Conservation (phyloP, 83 land plant species). For the Picea engelmannii region DNA sequence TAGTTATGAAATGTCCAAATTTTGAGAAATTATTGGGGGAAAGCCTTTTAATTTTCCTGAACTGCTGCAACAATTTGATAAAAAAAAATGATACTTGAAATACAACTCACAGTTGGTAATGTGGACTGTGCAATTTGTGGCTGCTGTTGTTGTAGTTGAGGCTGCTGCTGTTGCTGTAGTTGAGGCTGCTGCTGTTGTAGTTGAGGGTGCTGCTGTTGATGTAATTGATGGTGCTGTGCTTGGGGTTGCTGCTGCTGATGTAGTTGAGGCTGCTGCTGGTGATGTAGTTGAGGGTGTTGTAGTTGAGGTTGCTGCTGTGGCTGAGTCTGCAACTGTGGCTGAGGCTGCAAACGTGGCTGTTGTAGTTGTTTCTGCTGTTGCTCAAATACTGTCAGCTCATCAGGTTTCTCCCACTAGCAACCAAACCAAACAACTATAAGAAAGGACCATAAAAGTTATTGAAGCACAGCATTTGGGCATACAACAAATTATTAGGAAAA, state of each 20-base stretch:
- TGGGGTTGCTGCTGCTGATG: conserved; percentile 29
- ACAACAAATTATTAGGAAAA: neutral
- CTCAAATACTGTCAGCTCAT: conserved; percentile 70
- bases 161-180: conserved; percentile 33
- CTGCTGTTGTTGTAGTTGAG: conserved; percentile 38
- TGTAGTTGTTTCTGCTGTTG: conserved; percentile 64
- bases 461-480: neutral
- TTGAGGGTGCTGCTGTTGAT: conserved; percentile 7
- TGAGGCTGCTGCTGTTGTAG: conserved; percentile 26
- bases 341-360: conserved; percentile 26
- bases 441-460: neutral
- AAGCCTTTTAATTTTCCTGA: neutral
- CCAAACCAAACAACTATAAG: neutral
- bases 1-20: too few relatives aligned
- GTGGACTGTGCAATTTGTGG: conserved; percentile 30
- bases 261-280: conserved; percentile 46
- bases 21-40: too few relatives aligned
- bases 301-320: conserved; percentile 49
- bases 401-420: conserved; percentile 97
- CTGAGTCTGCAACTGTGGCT: neutral
- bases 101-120: conserved; percentile 13
- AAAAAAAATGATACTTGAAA: neutral
- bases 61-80: too few relatives aligned
- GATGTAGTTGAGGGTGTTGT: conserved; percentile 17
- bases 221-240: conserved; percentile 20